Percentiles rank a stretch among this genome's conserved stretches.
These are phyloP conservation scores for Alternaria gaisen DNA, from an alignment of 2,329 filamentous ascomycete species.

Conservation along the genomic window DNA sequence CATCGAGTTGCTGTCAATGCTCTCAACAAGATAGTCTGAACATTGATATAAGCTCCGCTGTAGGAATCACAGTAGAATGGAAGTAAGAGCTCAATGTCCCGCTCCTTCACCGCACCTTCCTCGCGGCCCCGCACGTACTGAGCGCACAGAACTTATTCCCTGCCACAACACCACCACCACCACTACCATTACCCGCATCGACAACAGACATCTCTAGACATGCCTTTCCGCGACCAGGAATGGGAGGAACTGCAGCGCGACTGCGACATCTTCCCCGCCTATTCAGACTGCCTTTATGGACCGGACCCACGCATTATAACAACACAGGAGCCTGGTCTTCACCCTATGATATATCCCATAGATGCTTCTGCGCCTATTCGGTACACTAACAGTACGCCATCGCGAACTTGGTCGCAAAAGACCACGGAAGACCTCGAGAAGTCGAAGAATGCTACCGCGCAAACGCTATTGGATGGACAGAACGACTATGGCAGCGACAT, in stretches of 20 bases:
- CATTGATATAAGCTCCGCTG: not conserved
- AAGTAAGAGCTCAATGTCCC: not conserved
- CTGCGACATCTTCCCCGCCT: conserved; percentile 32
- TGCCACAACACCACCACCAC: not conserved
- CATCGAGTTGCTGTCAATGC: not conserved
- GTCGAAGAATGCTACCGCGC: not conserved
- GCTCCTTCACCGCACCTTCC: conserved; percentile 6
- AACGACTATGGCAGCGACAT: not conserved
- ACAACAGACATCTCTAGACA: conserved; percentile 3
- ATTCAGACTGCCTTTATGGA: conserved; percentile 32
- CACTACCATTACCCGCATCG: not conserved
- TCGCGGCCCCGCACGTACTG: not conserved
- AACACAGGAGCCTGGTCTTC: conserved; percentile 25
- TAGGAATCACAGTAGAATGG: not conserved
- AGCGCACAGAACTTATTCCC: not conserved
- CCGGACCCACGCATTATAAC: conserved; percentile 21
- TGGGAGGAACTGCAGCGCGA: conserved; percentile 33
- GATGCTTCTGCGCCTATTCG: not conserved
- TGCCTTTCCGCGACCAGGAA: conserved; percentile 27
- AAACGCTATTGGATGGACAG: not conserved
- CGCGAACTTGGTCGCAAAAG: conserved; percentile 7
- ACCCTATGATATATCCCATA: conserved; percentile 22
- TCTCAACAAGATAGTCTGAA: too few relatives aligned
- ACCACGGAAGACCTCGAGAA: not conserved
- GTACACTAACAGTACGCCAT: conserved; percentile 18